Conservation (phyloP, 139 green algal species). For the Chlamydomonas urium region DNA sequence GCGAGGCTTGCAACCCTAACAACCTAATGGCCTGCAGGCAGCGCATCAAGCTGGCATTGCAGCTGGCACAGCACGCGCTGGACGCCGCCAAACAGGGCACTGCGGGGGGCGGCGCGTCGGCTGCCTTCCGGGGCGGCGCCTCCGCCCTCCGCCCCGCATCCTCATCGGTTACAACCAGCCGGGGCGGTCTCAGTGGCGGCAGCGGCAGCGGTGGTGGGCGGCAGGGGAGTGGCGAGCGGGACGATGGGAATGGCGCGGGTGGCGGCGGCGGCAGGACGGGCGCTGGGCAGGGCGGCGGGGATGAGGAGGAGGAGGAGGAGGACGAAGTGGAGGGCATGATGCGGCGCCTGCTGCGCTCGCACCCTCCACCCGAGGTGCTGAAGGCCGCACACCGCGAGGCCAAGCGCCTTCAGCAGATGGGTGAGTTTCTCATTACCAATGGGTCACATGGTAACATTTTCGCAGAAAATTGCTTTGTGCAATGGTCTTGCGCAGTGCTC, state of each 20-base stretch:
- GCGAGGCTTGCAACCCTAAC: too few relatives aligned
- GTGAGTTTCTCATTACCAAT: conserved; percentile 13
- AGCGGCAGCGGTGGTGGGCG: background rate
- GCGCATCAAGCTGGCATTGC: background rate
- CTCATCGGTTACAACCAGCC: background rate
- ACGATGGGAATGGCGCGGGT: background rate
- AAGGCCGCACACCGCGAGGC: conserved; percentile 18
- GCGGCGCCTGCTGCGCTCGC: background rate
- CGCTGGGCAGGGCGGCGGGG: background rate
- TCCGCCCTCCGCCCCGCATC: background rate
- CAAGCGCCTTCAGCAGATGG: conserved; percentile 11
- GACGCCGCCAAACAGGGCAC: background rate
- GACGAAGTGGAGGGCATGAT: conserved; percentile 18
- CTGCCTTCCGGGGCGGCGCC: too few relatives aligned
- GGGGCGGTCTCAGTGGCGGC: background rate
- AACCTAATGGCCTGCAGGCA: too few relatives aligned
- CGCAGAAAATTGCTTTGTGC: too few relatives aligned
- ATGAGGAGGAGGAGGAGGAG: background rate
- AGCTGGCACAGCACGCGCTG: conserved; percentile 8
- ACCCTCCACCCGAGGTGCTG: conserved; percentile 18
- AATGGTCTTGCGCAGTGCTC: too few relatives aligned
- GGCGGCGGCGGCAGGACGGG: background rate
- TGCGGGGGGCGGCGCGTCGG: background rate
- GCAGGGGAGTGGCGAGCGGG: too few relatives aligned
- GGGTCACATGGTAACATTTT: too few relatives aligned